Base-by-base conservation (phyloP, 306 rosid species). In the Medicago arabica region DNA sequence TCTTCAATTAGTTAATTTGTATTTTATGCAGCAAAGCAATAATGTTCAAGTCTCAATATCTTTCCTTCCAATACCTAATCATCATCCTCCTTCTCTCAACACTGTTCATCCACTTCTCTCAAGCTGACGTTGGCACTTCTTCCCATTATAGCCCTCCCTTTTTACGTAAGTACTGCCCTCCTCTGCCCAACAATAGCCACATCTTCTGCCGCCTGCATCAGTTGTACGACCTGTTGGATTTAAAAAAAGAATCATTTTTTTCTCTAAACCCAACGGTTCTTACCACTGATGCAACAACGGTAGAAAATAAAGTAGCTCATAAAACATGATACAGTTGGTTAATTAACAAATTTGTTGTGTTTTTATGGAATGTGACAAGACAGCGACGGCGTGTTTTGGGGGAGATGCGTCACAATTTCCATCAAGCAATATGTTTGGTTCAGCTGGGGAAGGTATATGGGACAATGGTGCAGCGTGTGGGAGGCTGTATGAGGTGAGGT, bases 381-480 rank as follows among this genome's bases (percentile, higher is more conserved):
- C 87, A 91, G 94, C 97, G 3, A 87, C 95, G 0, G 83, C 86
- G 1, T 91, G 97, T 69, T 80, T 18, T 8, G 95, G 88, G 0
- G 67, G 75, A 18, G 91, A 80, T 1, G 58, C 82, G 4, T 74
- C 84, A 0, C 66, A 83, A 72, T 89, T 89, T 9, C 97, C 95
- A 2, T 51, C 92, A 0, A 85, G 47, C 86, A 86, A 85, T 80
- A 21, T 91, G 82, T 91, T 93, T 5, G 98, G 78, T 10, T 57
- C 97, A 0, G 98, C 93, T 0, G 96, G 98, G 2, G 98, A 89
- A 16, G 97, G 92, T 4, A 82, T 89, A 66, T 93, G 97, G 98
- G 96, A 93, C 80, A 93, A 91, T 36, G 98, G 98, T 0, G 97
- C 98, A 0, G 90, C 98, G 0, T 91, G 98, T 21, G 98, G 96